A percentile compares a stretch with the other conserved stretches of the same genome.
phyloP scores from a whole-genome alignment of 345 rosid genomes.

The Adansonia digitata region DNA sequence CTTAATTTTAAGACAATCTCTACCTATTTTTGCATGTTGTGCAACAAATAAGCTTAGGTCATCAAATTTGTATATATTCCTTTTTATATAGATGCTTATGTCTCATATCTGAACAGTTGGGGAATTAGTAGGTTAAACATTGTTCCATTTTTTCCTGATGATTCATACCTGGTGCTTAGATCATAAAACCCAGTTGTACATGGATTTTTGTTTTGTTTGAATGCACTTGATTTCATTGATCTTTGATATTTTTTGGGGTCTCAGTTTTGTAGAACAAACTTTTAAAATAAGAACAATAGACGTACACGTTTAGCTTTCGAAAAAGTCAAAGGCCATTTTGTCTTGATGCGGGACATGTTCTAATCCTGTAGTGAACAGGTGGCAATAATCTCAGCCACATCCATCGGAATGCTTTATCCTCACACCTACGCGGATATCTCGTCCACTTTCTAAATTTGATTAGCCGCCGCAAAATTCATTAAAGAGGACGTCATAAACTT shows the following conservation, averaged over 20 bases:
- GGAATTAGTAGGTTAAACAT: no score
- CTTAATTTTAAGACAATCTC: background rate
- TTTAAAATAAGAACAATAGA: background rate
- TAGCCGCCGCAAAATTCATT: no score
- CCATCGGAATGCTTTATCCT: background rate
- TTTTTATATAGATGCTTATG: no score
- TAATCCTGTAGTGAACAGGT: background rate
- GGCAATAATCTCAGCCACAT: background rate
- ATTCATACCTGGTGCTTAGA: background rate
- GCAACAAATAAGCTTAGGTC: background rate
- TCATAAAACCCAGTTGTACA: background rate
- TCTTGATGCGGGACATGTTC: background rate
- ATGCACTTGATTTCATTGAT: no score
- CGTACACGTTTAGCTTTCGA: background rate
- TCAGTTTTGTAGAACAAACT: background rate
- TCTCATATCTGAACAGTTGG: no score
- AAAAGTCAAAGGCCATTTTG: background rate
- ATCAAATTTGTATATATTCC: no score
- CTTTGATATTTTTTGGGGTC: background rate
- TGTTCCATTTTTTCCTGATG: no score
- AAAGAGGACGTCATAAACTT: no score
- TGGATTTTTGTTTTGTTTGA: no score
- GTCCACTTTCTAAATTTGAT: background rate
- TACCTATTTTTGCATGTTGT: background rate
- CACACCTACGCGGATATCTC: background rate